Base-by-base conservation (phyloP, 2,329 filamentous ascomycete genomes). In the Plenodomus lindquistii region DNA sequence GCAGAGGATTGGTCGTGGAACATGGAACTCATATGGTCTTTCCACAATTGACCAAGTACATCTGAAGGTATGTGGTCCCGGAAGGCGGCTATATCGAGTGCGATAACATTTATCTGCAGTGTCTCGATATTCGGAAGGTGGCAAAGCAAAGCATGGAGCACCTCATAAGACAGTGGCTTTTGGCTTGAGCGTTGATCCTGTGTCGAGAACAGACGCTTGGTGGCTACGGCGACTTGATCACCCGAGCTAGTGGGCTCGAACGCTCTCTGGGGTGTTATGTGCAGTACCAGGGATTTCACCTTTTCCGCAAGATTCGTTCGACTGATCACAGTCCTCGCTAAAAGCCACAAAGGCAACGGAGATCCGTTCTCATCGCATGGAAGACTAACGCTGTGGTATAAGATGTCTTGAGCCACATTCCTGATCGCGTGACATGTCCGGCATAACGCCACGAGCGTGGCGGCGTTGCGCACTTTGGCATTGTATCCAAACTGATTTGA, bases 111-210 rank as follows among this genome's bases (percentile, higher is more conserved):
- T 15, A 43, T 22, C 7, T 37, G 13, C 17, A 42, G 11, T 16
- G 40, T 42, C n/a, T 37, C 41, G 9, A 37, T 4, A 17, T 36
- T 37, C 15, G 34, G 15, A 3, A 37, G 21, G 18, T 37, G 34
- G 8, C 9, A 27, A 4, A 37, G 3, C n/a, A 43, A 22, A 19
- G 16, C 20, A 18, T 43, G 27, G 20, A 43, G 16, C 4, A 43
- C 20, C 41, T 43, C 41, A 16, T 37, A 43, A 22, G 41, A 15
- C 41, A 31, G 37, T 19, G 36, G 29, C 35, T 6, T 42, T 22
- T 15, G 29, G 21, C 18, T 9, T 22, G 29, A 11, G 10, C 29
- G 16, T 24, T 42, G 29, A 17, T 20, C 15, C 40, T 11, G 15
- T 36, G 34, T 36, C 31, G 13, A 20, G 16, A 31, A 36, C 10